Percentiles rank a stretch among this genome's conserved stretches.
Evolutionary conservation across 2,329 filamentous ascomycete genomes (phyloP).

Genomic region (Fusarium ramigenum): DNA sequence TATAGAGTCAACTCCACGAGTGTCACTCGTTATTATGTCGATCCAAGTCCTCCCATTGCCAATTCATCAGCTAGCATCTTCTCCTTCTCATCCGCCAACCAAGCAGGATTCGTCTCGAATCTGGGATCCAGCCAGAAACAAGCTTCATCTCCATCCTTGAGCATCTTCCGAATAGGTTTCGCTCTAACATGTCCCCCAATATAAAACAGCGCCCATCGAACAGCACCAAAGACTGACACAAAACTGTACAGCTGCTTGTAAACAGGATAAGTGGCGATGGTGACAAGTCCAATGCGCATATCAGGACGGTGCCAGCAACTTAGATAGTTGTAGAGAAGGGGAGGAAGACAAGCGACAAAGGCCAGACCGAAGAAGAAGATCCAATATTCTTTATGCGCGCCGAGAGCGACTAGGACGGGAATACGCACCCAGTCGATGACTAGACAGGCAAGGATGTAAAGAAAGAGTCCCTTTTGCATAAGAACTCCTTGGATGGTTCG

Average conservation of each 20-base stretch:
- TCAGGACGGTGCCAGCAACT: background rate
- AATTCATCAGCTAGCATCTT: background rate
- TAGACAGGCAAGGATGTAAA: background rate
- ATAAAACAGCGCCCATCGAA: constrained; percentile 3
- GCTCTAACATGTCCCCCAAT: background rate
- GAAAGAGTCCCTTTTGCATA: background rate
- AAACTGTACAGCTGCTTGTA: constrained; percentile 1
- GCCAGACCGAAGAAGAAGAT: constrained; percentile 9
- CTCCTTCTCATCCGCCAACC: background rate
- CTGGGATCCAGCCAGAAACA: background rate
- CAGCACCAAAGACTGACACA: background rate
- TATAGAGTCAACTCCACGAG: background rate
- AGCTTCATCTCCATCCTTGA: constrained; percentile 4
- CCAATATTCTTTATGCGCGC: background rate
- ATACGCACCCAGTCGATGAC: constrained; percentile 4
- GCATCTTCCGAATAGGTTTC: background rate
- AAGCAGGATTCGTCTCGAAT: constrained; percentile 1
- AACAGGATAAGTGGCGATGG: background rate
- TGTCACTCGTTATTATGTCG: background rate
- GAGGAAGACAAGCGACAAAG: background rate
- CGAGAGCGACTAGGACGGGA: background rate
- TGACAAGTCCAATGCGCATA: background rate
- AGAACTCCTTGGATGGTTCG: background rate
- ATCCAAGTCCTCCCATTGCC: background rate
- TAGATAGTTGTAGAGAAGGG: background rate